These are phyloP conservation scores for Hansenula anomala DNA, from an alignment of 1,139 yeast genomes.

Conservation along the genomic window DNA sequence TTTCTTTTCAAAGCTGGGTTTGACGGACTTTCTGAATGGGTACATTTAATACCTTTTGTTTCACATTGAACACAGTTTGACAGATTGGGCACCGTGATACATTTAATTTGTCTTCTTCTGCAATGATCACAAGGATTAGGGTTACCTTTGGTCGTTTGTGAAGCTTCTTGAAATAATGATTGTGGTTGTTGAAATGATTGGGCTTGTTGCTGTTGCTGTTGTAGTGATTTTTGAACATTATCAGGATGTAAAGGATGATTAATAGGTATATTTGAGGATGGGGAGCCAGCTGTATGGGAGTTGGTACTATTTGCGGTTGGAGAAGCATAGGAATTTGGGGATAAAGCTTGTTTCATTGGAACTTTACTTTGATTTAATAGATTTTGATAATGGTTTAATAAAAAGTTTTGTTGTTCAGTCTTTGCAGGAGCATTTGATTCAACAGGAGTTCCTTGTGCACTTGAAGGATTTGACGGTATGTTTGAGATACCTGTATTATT, in stretches of 20 bases:
- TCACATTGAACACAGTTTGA: conserved; percentile 67
- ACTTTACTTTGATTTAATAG: conserved; percentile 18
- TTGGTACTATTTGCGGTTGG: background rate
- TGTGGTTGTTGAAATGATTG: background rate
- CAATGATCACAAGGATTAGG: conserved; percentile 63
- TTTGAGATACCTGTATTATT: conserved; percentile 6
- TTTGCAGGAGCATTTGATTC: background rate
- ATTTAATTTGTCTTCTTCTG: conserved; percentile 58
- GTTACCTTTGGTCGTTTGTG: conserved; percentile 3
- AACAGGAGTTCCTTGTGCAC: no score
- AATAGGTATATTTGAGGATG: background rate
- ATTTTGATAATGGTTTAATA: conserved; percentile 18
- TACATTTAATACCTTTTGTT: conserved; percentile 59
- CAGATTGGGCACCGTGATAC: conserved; percentile 55
- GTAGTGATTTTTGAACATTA: conserved; percentile 1
- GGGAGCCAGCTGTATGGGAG: no score
- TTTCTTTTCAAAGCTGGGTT: conserved; percentile 23
- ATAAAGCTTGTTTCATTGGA: conserved; percentile 16
- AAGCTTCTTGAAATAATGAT: conserved; percentile 2
- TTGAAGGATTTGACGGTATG: background rate
- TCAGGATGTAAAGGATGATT: conserved; percentile 3
- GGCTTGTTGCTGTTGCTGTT: background rate
- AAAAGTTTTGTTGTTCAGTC: conserved; percentile 3
- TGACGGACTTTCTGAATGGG: conserved; percentile 34
- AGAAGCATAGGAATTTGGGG: conserved; percentile 6